phyloP scores from a whole-genome alignment of 1,139 yeast genomes.

The Hyphopichia khmerensis region DNA sequence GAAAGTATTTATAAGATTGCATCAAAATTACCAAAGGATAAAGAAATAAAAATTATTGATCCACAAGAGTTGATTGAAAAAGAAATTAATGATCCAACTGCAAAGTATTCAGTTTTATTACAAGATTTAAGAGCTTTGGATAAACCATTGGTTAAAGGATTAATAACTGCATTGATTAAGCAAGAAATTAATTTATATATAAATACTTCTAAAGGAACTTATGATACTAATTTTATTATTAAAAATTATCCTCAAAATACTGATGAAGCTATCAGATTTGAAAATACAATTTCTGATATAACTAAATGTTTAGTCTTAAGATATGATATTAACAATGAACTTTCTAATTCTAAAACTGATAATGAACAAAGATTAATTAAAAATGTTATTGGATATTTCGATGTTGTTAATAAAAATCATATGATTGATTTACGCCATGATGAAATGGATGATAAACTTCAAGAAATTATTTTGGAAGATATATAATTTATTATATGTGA shows the following conservation, averaged over 20 bases:
- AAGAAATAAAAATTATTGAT: conserved; percentile 48
- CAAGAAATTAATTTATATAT: conserved; percentile 41
- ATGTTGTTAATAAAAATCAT: conserved; percentile 52
- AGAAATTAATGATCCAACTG: conserved; percentile 42
- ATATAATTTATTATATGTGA: conserved; percentile 3
- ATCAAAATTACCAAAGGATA: conserved; percentile 15
- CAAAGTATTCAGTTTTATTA: conserved; percentile 40
- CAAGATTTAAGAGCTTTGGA: conserved; percentile 35
- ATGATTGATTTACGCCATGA: conserved; percentile 20
- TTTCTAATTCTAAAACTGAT: conserved; percentile 22
- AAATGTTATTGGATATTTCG: conserved; percentile 56
- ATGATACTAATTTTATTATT: conserved; percentile 45
- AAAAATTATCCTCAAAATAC: conserved; percentile 58
- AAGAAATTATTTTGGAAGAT: conserved; percentile 25
- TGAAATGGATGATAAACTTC: conserved; percentile 22
- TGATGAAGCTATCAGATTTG: conserved; percentile 63
- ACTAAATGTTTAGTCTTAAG: conserved; percentile 39
- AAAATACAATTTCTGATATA: conserved; percentile 52
- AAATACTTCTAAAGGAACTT: conserved; percentile 42
- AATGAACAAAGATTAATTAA: conserved; percentile 30
- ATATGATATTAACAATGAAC: conserved; percentile 24
- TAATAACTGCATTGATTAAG: conserved; percentile 56
- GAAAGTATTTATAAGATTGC: conserved; percentile 19
- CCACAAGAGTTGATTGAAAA: conserved; percentile 43
- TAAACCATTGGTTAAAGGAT: conserved; percentile 54